Evolutionary conservation across 768 basidiomycete genomes (phyloP), one percentile per base, ranked within the genome.

Genomic region (Boletus insuetus): DNA sequence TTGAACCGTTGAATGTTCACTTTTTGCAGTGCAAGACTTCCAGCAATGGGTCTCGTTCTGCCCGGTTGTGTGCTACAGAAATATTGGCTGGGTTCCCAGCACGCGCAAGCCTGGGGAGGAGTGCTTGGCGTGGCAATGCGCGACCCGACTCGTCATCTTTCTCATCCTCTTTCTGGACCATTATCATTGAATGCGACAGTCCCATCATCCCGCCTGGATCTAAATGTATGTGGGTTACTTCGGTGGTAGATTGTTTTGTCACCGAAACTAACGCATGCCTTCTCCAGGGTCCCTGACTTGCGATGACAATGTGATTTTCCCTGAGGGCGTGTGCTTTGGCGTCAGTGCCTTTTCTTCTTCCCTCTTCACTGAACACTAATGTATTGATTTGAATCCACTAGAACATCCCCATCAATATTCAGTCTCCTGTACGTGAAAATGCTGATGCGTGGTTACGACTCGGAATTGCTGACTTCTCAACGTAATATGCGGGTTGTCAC

Each of bases 181-280:
- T 56, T 37, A 56, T 59, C 19, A 11, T 59, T 20, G 55, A 56
- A 13, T 56, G 58, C 14, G 41, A 48, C 32, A 59, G 26, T 26
- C 12, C 31, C 3, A 22, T 45, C 24, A 52, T 49, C 26, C 58
- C 55, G 4, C 11, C 55, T 16, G 50, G 42, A 3, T 49, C 16
- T 17, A 48, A 34, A 49, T 59, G 55, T 59, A 12, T 7, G 55
- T 59, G 7, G 7, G 8, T 26, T 8, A 8, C 8, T 26, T 26
- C 26, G 26, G 26, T 26, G 26, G 26, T 9, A 26, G 26, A 26
- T 26, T 26, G 26, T 26, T 26, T 26, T 17, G 22, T 46, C 3
- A 20, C 2, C 11, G 1, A 39, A 22, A 16, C 46, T 49, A 11
- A 51, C 14, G 0, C 14, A 22, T 24, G 32, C 34, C 22, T 20